These are phyloP conservation scores for Phytophthora colocasiae DNA, from an alignment of 352 stramenopile genomes.

Conservation along the genomic window DNA sequence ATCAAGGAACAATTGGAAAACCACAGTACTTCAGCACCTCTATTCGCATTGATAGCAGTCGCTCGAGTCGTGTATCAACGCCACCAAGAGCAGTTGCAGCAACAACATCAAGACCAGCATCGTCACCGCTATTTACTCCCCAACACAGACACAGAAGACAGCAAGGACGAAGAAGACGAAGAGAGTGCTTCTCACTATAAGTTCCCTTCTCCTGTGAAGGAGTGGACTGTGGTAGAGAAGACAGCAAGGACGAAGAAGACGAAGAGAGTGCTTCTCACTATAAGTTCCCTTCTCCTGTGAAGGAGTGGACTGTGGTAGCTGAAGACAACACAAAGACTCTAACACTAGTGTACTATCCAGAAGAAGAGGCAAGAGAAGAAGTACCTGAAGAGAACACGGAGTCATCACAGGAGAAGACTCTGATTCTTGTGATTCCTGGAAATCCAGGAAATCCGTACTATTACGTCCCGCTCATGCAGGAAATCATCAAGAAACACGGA, in stretches of 20 bases:
- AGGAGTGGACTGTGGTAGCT: constrained; percentile 2
- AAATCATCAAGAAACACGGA: constrained; percentile 11
- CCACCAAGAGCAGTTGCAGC: neutral
- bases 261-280: neutral
- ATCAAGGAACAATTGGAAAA: constrained; percentile 1
- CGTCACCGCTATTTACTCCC: constrained; percentile 2
- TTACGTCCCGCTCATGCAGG: constrained; percentile 4
- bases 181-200: neutral
- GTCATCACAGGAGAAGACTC: neutral
- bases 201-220: neutral
- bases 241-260: neutral
- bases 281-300: neutral
- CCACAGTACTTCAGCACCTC: neutral
- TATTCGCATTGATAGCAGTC: constrained; percentile 3
- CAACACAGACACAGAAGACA: neutral
- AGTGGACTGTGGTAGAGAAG: no score
- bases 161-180: neutral
- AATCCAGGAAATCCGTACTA: constrained; percentile 10
- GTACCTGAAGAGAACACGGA: neutral
- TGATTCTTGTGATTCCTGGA: constrained; percentile 1
- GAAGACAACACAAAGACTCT: constrained; percentile 1
- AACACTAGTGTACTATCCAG: neutral
- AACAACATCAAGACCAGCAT: neutral
- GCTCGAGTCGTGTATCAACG: neutral
- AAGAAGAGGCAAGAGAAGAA: neutral